phyloP scores from a whole-genome alignment of 768 basidiomycete genomes.

The Hysterangium stoloniferum region DNA sequence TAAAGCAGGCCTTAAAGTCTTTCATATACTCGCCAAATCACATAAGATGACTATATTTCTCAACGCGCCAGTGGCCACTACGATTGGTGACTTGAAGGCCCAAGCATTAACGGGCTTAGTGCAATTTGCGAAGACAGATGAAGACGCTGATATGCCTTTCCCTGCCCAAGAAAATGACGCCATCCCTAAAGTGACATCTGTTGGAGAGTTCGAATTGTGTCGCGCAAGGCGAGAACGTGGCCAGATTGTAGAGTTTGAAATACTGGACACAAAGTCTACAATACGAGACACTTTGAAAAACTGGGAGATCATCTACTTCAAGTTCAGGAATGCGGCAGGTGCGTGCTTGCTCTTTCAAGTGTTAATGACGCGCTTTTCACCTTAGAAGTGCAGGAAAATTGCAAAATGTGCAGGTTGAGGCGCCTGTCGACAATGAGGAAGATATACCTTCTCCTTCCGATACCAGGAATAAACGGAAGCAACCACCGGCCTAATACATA shows the following conservation, averaged over 20 bases:
- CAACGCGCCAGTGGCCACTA: constrained; percentile 44
- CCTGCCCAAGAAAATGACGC: constrained; percentile 21
- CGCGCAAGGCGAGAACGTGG: constrained; percentile 45
- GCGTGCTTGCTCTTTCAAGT: not conserved
- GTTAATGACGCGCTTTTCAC: not conserved
- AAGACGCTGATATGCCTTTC: constrained; percentile 21
- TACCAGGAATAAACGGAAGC: constrained; percentile 62
- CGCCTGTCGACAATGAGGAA: constrained; percentile 48
- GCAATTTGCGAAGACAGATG: constrained; percentile 16
- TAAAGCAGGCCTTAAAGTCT: constrained; percentile 49
- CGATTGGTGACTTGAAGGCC: constrained; percentile 51
- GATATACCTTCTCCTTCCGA: constrained; percentile 8
- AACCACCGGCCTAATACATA: constrained; percentile 21
- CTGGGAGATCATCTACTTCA: constrained; percentile 65
- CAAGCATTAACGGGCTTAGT: constrained; percentile 54
- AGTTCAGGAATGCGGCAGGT: constrained; percentile 60
- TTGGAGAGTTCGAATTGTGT: constrained; percentile 59
- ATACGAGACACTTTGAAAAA: constrained; percentile 46
- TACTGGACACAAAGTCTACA: constrained; percentile 37
- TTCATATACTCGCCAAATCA: constrained; percentile 64
- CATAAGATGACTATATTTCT: constrained; percentile 63
- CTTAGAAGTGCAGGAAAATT: constrained; percentile 39
- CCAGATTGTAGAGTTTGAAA: constrained; percentile 43
- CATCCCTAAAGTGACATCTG: constrained; percentile 29
- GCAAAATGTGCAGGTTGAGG: constrained; percentile 49